Evolutionary conservation across 2,329 filamentous ascomycete genomes (phyloP).

Genomic region (Colletotrichum coccodes): DNA sequence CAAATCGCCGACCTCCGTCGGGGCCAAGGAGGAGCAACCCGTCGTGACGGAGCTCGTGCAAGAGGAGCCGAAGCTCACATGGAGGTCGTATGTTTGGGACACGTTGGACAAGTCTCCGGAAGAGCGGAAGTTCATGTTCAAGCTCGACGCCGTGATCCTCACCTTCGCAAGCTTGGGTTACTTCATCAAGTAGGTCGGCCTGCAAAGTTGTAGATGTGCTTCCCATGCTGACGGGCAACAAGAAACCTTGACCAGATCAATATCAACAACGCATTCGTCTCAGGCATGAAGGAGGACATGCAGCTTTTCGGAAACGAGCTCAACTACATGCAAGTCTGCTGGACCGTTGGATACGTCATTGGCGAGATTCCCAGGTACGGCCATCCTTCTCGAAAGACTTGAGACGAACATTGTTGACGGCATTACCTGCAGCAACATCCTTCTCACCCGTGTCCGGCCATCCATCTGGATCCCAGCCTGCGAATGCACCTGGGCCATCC

Average conservation of each 20-base stretch:
- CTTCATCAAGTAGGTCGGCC: slow-evolving; percentile 37
- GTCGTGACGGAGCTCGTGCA: slow-evolving; percentile 30
- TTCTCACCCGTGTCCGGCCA: slow-evolving; percentile 43
- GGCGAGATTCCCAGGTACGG: slow-evolving; percentile 39
- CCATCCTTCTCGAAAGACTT: background rate
- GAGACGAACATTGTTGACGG: slow-evolving; percentile 19
- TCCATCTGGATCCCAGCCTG: slow-evolving; percentile 43
- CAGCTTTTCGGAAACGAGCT: slow-evolving; percentile 40
- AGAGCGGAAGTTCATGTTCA: slow-evolving; percentile 52
- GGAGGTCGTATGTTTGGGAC: slow-evolving; percentile 61
- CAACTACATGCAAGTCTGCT: slow-evolving; percentile 41
- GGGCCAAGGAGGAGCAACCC: background rate
- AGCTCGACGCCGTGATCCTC: slow-evolving; percentile 52
- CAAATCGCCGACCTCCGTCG: slow-evolving; percentile 7
- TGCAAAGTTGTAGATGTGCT: background rate
- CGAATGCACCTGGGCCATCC: slow-evolving; percentile 43
- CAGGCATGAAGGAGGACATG: slow-evolving; percentile 40
- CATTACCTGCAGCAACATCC: slow-evolving; percentile 40
- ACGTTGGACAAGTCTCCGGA: slow-evolving; percentile 54
- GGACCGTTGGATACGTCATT: slow-evolving; percentile 39
- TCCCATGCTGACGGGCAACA: background rate
- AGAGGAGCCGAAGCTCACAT: slow-evolving; percentile 48
- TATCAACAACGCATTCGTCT: slow-evolving; percentile 47
- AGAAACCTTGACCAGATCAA: slow-evolving; percentile 42
- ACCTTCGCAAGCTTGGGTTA: slow-evolving; percentile 42